Base-by-base conservation (phyloP, 2,329 filamentous ascomycete species). In the Aspergillus clavatus region DNA sequence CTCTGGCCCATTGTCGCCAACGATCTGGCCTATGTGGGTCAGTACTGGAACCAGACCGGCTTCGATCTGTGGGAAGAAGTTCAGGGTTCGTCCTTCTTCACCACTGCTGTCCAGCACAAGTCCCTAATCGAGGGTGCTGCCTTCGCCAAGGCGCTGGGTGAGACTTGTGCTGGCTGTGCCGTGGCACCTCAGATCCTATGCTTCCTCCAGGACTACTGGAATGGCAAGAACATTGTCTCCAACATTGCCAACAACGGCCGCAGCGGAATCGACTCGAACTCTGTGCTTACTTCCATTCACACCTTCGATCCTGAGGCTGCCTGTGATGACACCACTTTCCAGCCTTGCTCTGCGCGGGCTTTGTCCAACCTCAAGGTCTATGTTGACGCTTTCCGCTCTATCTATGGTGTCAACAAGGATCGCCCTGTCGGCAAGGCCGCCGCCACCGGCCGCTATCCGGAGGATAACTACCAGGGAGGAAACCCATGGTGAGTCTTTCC, bases 21-120 rank as follows among this genome's bases (percentile, higher is more conserved):
- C 55, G 87, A 91, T 56, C 73, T 93, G 31, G 73, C 74, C 38
- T 91, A 90, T 51, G 80, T 87, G 10, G 46, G 55, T 7, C 53
- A 62, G 38, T 60, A 63, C 48, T 76, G 73, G 68, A 78, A 76
- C 48, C 23, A 50, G 11, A 74, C 72, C 3, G 72, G 72, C 3
- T 91, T 82, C 55, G 87, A 93, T 63, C 75, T 93, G 2, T 91
- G 87, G 87, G 87, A 91, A 62, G 87, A 91, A 62, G 80, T 89
- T 12, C 72, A 75, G 22, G 84, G 86, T 31, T 82, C 79, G 19
- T 88, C 85, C 2, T 91, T 89, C 72, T 91, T 90, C 67, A 90
- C 86, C 3, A 70, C 82, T 18, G 79, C 81, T 5, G 76, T 78
- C 38, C 80, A 86, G 50, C 81, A 89, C 62, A 79, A 85, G 54